Conservation (phyloP, 1,284 basidiomycete genomes). For the Ceratobasidium sp. region DNA sequence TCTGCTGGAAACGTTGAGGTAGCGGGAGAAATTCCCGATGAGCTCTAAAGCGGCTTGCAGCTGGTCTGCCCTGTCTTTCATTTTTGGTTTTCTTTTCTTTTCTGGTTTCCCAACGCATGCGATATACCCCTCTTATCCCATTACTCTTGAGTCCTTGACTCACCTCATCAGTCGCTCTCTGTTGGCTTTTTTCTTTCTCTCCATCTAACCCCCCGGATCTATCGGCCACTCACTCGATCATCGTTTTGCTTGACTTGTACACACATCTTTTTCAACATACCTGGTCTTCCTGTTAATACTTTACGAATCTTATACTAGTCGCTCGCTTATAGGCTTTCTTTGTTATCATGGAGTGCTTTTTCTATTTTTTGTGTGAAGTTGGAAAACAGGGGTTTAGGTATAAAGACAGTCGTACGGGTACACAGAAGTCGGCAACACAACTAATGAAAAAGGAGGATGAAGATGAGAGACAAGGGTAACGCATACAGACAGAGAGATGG, state of each 20-base stretch:
- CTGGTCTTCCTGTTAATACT: conserved; percentile 9
- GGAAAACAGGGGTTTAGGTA: conserved; percentile 5
- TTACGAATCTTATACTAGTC: background rate
- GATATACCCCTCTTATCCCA: background rate
- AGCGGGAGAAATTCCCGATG: conserved; percentile 17
- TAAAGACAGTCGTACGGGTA: conserved; percentile 40
- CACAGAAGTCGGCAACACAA: conserved; percentile 12
- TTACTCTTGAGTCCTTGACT: background rate
- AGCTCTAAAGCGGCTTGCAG: conserved; percentile 3
- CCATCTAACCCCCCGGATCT: conserved; percentile 12
- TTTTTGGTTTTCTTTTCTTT: conserved; percentile 14
- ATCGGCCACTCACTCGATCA: background rate
- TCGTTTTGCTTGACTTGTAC: background rate
- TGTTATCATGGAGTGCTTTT: no score
- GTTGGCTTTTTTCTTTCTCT: background rate
- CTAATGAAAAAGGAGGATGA: background rate
- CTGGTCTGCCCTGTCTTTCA: background rate
- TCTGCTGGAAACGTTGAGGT: background rate
- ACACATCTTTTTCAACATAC: background rate
- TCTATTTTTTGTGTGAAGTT: background rate
- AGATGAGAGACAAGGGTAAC: background rate
- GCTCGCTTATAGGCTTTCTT: no score
- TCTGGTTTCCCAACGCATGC: conserved; percentile 6
- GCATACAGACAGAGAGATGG: conserved; percentile 2
- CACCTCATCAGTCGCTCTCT: background rate